Evolutionary conservation across 176 grass and related monocot genomes (phyloP).

Genomic region (Hyparrhenia diplandra): DNA sequence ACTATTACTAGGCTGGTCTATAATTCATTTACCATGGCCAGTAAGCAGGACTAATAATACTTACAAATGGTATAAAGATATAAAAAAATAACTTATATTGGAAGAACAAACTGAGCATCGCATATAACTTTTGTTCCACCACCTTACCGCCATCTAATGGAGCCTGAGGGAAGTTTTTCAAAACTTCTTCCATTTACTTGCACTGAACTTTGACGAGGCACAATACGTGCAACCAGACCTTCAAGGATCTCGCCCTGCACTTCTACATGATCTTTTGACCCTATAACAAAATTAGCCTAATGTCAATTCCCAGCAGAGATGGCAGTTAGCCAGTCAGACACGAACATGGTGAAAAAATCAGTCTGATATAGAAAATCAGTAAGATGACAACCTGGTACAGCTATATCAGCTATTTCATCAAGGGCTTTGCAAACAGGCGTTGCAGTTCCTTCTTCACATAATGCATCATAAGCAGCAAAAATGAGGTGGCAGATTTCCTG

Average conservation of each 20-base stretch:
- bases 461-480: conserved; percentile 90
- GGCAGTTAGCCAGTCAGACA: background rate
- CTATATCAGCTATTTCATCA: conserved; percentile 92
- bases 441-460: conserved; percentile 96
- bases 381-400: conserved; percentile 52
- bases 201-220: conserved; percentile 64
- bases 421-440: conserved; percentile 90
- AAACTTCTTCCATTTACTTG: conserved; percentile 77
- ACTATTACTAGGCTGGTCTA: background rate
- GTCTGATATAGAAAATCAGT: background rate
- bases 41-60: background rate
- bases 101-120: background rate
- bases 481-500: conserved; percentile 88
- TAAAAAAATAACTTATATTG: background rate
- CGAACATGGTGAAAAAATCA: background rate
- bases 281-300: conserved; percentile 30
- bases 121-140: background rate
- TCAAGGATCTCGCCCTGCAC: conserved; percentile 97
- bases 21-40: conserved; percentile 5
- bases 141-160: conserved; percentile 43
- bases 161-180: conserved; percentile 67
- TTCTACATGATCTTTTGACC: conserved; percentile 84
- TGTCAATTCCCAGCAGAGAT: background rate
- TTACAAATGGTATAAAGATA: conserved; percentile 18
- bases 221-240: conserved; percentile 91